Base-by-base conservation (phyloP, 129 eudicot genomes). In the Ambrosia trifida region DNA sequence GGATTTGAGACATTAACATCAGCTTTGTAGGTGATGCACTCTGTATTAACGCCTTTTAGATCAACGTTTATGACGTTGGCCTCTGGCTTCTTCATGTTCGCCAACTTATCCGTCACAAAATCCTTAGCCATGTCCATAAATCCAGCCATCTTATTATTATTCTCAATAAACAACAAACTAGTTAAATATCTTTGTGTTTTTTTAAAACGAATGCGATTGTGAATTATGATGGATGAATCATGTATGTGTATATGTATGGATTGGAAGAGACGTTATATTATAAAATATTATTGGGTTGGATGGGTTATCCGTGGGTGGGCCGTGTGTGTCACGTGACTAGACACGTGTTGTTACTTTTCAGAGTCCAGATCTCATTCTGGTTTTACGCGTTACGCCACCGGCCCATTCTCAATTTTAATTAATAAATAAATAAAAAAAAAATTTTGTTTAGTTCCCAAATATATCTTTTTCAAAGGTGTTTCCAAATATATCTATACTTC, bases 61-160 rank as follows among this genome's bases (percentile, higher is more conserved):
- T 92, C 96, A 7, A 92, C 91, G 80, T 92, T 91, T 5, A 52
- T 72, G 11, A 89, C 70, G 71, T 64, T 14, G 14, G 91, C 98
- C 78, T 83, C 85, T 44, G 98, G 98, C 59, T 83, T 92, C 78
- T 84, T 61, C 73, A 92, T 77, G 35, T 81, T 66, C 3, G 86
- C 87, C 71, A 92, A 74, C 87, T 92, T 85, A 10, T 85, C 98
- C 24, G 91, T 64, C 73, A 89, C 91, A 63, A 65, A 92, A 11
- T 81, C 75, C 82, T 89, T 89, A 38, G 87, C 96, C 80, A 79
- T 85, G 14, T 80, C 98, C 47, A 92, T 5, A 46, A 88, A 70
- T 72, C 83, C 79, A 80, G 88, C 68, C 88, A 83, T 86, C 3
- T 66, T 18, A 46, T 28, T 57, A 59, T 7, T 72, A 33, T 59